Evolutionary conservation across 2,329 filamentous ascomycete genomes (phyloP).

Genomic region (Nemania bipapillata): DNA sequence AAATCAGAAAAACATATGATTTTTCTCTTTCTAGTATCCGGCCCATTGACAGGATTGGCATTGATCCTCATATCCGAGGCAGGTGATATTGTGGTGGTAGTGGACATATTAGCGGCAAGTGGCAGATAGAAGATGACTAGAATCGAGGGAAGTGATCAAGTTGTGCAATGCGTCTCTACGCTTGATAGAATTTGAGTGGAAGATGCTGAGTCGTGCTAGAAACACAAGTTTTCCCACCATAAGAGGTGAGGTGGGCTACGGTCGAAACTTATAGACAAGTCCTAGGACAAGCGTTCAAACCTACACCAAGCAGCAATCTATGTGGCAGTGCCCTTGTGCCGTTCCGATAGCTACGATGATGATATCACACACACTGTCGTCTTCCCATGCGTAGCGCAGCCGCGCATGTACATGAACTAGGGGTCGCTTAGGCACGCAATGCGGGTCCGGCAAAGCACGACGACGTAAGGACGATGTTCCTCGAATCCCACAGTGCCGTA

Average conservation of each 20-base stretch:
- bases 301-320: neutral
- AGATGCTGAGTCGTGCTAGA: neutral
- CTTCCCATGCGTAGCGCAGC: slow-evolving; percentile 1
- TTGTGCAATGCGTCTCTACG: neutral
- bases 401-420: neutral
- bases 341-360: slow-evolving; percentile 1
- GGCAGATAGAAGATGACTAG: neutral
- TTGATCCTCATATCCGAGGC: slow-evolving; percentile 48
- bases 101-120: slow-evolving; percentile 53
- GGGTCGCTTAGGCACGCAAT: neutral
- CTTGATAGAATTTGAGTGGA: neutral
- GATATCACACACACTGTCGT: neutral
- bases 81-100: slow-evolving; percentile 52
- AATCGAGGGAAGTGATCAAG: neutral
- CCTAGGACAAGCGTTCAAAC: neutral
- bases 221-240: neutral
- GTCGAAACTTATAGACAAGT: slow-evolving; percentile 20
- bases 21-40: slow-evolving; percentile 61
- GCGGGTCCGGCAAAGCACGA: neutral
- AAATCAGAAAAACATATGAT: slow-evolving; percentile 73
- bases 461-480: neutral
- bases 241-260: neutral
- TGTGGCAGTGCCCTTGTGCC: slow-evolving; percentile 15
- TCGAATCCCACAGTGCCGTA: neutral
- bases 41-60: slow-evolving; percentile 43